These are phyloP conservation scores for Oryza longistaminata DNA, from an alignment of 176 grass and related monocot genomes.

Conservation along the genomic window DNA sequence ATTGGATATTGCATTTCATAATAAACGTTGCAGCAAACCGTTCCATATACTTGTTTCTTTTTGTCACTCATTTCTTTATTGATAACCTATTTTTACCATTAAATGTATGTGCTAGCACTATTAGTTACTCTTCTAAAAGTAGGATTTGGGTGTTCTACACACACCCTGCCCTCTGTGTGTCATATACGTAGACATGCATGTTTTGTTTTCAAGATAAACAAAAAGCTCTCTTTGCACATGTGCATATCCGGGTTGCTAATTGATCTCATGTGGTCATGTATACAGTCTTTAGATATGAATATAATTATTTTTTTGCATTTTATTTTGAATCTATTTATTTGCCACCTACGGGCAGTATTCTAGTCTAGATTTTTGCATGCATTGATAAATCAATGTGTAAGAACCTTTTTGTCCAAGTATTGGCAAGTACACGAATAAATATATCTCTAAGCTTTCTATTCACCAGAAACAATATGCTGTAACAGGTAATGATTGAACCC, in stretches of 20 bases:
- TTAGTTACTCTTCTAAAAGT: not conserved
- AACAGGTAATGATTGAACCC: constrained; percentile 20
- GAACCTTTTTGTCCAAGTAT: not conserved
- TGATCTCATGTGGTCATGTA: not conserved
- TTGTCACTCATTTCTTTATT: not conserved
- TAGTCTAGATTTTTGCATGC: not conserved
- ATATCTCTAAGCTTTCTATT: constrained; percentile 21
- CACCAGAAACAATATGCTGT: constrained; percentile 17
- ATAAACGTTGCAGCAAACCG: not conserved
- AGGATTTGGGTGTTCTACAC: not conserved
- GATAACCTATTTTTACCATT: not conserved
- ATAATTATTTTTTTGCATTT: too few relatives aligned
- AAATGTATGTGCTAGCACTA: not conserved
- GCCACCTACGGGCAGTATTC: too few relatives aligned
- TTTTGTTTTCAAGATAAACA: too few relatives aligned
- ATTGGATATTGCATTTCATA: constrained; percentile 21
- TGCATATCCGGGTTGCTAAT: not conserved
- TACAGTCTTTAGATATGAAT: not conserved
- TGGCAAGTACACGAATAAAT: constrained; percentile 14
- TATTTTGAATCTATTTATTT: too few relatives aligned
- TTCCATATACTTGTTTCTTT: constrained; percentile 3
- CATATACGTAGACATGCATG: too few relatives aligned
- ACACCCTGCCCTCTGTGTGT: not conserved
- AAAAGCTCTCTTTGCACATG: not conserved
- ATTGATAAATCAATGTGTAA: not conserved